A percentile compares a stretch with the other conserved stretches of the same genome.
Evolutionary conservation across 1,284 basidiomycete genomes (phyloP).

Genomic region (Leccinum pachyderme): DNA sequence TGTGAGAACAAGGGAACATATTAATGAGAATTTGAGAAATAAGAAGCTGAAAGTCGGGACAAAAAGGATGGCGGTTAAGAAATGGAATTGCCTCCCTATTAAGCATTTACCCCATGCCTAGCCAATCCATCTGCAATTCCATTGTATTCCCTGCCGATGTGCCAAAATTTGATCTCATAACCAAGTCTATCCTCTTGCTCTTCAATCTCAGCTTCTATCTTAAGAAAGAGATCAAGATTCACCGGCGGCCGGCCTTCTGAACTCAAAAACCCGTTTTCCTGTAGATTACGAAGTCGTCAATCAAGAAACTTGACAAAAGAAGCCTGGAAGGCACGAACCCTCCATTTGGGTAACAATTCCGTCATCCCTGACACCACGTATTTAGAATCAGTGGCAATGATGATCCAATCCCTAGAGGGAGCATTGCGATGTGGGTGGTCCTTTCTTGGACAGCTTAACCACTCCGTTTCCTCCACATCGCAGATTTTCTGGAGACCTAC

Average conservation of each 20-base stretch:
- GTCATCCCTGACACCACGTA: slow-evolving; percentile 38
- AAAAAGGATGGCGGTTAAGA: not conserved
- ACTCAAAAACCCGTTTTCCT: not conserved
- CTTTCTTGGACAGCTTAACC: not conserved
- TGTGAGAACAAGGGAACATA: slow-evolving; percentile 45
- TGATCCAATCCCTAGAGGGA: not conserved
- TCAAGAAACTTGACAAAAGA: not conserved
- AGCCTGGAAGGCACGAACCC: not conserved
- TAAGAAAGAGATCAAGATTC: not conserved
- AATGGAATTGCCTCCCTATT: not conserved
- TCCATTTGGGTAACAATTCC: slow-evolving; percentile 26
- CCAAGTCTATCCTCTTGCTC: not conserved
- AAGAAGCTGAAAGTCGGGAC: not conserved
- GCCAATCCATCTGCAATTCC: not conserved
- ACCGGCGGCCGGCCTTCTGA: not conserved
- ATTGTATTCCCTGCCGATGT: not conserved
- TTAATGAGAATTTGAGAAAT: not conserved
- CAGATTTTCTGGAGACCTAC: slow-evolving; percentile 12
- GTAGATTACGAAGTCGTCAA: not conserved
- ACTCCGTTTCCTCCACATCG: not conserved
- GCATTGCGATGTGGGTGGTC: not conserved
- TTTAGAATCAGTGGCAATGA: slow-evolving; percentile 33
- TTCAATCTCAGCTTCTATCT: not conserved
- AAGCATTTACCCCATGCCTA: not conserved
- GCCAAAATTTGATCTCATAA: not conserved